A percentile compares a stretch with the other conserved stretches of the same genome.
Evolutionary conservation across 2,329 filamentous ascomycete species (phyloP).

Genomic region (Aspergillus awamori): DNA sequence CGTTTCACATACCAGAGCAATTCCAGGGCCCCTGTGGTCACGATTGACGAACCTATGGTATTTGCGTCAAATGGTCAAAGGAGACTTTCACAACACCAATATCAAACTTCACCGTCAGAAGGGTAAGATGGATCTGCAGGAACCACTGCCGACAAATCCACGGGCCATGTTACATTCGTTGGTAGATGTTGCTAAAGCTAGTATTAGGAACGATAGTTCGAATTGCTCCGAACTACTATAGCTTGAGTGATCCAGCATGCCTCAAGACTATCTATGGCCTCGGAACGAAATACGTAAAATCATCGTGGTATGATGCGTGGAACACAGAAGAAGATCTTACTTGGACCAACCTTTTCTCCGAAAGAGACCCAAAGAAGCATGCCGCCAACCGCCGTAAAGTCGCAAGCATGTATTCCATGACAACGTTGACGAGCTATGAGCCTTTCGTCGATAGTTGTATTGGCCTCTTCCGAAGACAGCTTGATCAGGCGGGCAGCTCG

Average conservation of each 20-base stretch:
- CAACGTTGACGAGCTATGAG: constrained; percentile 53
- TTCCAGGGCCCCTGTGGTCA: constrained; percentile 52
- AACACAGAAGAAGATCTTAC: constrained; percentile 21
- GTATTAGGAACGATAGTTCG: constrained; percentile 35
- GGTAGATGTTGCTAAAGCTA: too few relatives aligned
- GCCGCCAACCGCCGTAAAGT: too few relatives aligned
- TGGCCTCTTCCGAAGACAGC: constrained; percentile 42
- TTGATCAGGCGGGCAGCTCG: constrained; percentile 41
- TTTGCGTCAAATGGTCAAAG: constrained; percentile 39
- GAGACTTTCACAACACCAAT: constrained; percentile 44
- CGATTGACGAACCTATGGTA: constrained; percentile 52
- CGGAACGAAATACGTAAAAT: constrained; percentile 45
- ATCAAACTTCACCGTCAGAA: constrained; percentile 45
- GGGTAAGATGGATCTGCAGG: too few relatives aligned
- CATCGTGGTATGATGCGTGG: constrained; percentile 39
- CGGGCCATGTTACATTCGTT: too few relatives aligned
- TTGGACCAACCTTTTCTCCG: too few relatives aligned
- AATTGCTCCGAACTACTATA: constrained; percentile 54
- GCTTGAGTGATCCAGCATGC: constrained; percentile 47
- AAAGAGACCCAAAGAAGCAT: too few relatives aligned
- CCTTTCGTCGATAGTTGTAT: constrained; percentile 53
- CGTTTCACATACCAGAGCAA: neutral
- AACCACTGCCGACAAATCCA: too few relatives aligned
- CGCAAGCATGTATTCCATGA: constrained; percentile 51
- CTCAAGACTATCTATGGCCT: constrained; percentile 48